Base-by-base conservation (phyloP, 306 rosid genomes). In the Delonix regia region DNA sequence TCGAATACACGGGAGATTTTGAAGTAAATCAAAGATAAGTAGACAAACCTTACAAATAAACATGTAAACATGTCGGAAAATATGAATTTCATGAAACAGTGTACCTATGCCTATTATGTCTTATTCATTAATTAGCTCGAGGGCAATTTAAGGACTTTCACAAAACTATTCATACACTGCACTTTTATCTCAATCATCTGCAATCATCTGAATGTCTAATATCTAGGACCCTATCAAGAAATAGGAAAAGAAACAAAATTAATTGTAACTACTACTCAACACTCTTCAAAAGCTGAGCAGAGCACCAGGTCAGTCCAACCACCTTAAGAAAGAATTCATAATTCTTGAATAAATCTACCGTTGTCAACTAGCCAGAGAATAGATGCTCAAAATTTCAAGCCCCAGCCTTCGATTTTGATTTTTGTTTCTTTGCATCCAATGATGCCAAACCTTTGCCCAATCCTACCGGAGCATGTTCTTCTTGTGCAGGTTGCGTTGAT, bases 391-490 rank as follows among this genome's bases (percentile, higher is more conserved):
- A 81, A 81, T 69, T 75, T 89, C 76, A 93, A 74, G 90, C 85
- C 18, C 92, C 85, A 34, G 74, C 92, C 74, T 93, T 93, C 14
- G 83, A 75, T 81, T 93, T 96, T 0, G 96, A 70, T 75, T 88
- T 96, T 74, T 85, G 94, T 81, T 96, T 96, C 94, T 96, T 96
- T 33, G 85, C 76, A 52, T 90, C 96, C 84, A 90, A 80, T 30
- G 98, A 81, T 27, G 89, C 86, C 73, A 96, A 87, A 44, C 99
- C 91, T 76, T 86, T 88, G 76, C 98, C 97, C 59, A 96, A 79
- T 80, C 99, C 99, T 38, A 83, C 94, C 0, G 99, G 99, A 47
- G 93, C 86, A 55, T 81, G 83, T 63, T 80, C 87, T 63, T 82
- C 89, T 78, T 64, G 89, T 65, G 6, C 83, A 1, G 84, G 65